These are phyloP conservation scores for Penicillium maclennaniae DNA, from an alignment of 495 filamentous ascomycete genomes.

Conservation along the genomic window DNA sequence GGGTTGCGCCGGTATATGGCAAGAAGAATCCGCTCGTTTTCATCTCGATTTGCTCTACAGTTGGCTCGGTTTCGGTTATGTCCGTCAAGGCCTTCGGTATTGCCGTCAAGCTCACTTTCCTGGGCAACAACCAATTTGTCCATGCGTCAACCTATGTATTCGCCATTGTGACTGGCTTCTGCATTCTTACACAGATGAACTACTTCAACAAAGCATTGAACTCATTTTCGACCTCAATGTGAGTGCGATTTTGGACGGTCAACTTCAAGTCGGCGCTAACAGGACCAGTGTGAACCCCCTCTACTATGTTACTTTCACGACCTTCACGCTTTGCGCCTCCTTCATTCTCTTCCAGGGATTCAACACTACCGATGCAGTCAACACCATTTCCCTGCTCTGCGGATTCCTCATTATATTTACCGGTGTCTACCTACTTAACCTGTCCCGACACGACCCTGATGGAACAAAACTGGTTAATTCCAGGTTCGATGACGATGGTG, in stretches of 20 bases:
- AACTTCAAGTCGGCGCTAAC: constrained; percentile 23
- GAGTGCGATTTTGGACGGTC: constrained; percentile 30
- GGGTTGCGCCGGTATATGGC: constrained; percentile 79
- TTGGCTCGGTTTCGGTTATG: constrained; percentile 97
- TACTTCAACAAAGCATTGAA: constrained; percentile 99
- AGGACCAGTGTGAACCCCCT: constrained; percentile 84
- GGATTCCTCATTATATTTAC: constrained; percentile 97
- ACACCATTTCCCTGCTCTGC: constrained; percentile 87
- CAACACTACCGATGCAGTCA: constrained; percentile 90
- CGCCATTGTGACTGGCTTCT: constrained; percentile 83
- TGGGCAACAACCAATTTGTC: constrained; percentile 88
- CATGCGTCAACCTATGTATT: constrained; percentile 96
- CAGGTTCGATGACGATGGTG: constrained; percentile 63
- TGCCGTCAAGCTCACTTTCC: constrained; percentile 87
- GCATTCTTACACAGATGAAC: constrained; percentile 98
- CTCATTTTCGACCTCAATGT: constrained; percentile 97
- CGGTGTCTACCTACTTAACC: constrained; percentile 93
- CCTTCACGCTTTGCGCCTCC: constrained; percentile 86
- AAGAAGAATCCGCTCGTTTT: constrained; percentile 94
- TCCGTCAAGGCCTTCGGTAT: constrained; percentile 97
- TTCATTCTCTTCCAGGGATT: constrained; percentile 98
- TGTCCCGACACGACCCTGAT: constrained; percentile 85
- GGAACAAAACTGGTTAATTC: constrained; percentile 64
- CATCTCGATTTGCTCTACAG: constrained; percentile 94
- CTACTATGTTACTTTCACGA: constrained; percentile 99